Evolutionary conservation across 1,284 basidiomycete species (phyloP).

Genomic region (Inonotus hispidus): DNA sequence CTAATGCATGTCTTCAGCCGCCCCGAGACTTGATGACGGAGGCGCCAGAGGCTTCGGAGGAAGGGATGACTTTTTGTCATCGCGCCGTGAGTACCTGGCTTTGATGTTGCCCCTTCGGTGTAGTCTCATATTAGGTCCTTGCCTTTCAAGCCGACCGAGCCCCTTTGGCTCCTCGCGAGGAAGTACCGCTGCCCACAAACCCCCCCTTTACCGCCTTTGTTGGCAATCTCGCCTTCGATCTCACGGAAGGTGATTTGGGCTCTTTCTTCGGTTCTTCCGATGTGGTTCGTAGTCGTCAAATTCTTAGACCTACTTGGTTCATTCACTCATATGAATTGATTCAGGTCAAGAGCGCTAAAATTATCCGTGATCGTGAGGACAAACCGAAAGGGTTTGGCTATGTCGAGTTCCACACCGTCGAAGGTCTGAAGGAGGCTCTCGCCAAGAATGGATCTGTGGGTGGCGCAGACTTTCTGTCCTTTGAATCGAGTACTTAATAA

Average conservation of each 20-base stretch:
- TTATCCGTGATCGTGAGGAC: slow-evolving; percentile 87
- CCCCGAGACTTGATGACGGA: slow-evolving; percentile 56
- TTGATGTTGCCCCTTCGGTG: not conserved
- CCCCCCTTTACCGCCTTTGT: slow-evolving; percentile 96
- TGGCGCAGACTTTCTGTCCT: slow-evolving; percentile 17
- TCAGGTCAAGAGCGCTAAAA: slow-evolving; percentile 81
- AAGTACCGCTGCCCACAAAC: slow-evolving; percentile 89
- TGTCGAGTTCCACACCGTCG: slow-evolving; percentile 85
- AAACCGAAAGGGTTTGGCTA: slow-evolving; percentile 98
- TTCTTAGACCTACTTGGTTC: not conserved
- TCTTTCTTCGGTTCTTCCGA: slow-evolving; percentile 65
- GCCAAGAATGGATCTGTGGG: slow-evolving; percentile 59
- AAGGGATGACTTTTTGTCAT: slow-evolving; percentile 48
- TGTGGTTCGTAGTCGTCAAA: slow-evolving; percentile 41
- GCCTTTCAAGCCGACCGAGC: slow-evolving; percentile 51
- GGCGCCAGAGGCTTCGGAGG: slow-evolving; percentile 44
- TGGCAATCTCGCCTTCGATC: slow-evolving; percentile 94
- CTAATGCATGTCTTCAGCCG: slow-evolving; percentile 40
- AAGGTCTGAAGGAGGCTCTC: slow-evolving; percentile 81
- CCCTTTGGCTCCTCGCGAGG: slow-evolving; percentile 65
- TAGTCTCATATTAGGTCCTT: slow-evolving; percentile 15
- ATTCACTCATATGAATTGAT: not conserved
- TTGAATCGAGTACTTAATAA: slow-evolving; percentile 14
- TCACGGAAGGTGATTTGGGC: slow-evolving; percentile 79
- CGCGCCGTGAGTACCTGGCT: slow-evolving; percentile 41